Evolutionary conservation across 257 asterid genomes (phyloP).

Genomic region (Gardenia jasminoides): DNA sequence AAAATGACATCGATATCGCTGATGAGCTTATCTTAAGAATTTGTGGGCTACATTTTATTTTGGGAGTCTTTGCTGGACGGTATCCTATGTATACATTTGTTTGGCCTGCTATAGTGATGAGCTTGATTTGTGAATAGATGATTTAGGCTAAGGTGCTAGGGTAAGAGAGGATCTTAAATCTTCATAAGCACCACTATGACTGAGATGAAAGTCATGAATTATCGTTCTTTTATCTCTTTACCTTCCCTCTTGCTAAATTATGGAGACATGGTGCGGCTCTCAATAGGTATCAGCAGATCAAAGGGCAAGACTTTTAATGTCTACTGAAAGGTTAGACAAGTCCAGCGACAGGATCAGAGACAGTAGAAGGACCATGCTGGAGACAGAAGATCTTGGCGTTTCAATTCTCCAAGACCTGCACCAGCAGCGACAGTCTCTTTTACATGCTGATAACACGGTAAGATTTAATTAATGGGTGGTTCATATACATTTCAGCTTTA

Average conservation of each 20-base stretch:
- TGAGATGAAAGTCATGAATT: background rate
- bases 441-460: slow-evolving; percentile 71
- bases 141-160: background rate
- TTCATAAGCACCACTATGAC: background rate
- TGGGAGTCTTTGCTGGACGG: background rate
- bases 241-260: background rate
- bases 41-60: background rate
- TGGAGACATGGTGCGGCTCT: slow-evolving; percentile 8
- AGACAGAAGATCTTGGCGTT: slow-evolving; percentile 92
- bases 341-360: slow-evolving; percentile 70
- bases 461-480: background rate
- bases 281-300: slow-evolving; percentile 73
- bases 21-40: background rate
- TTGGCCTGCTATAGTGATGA: background rate
- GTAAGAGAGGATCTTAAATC: background rate
- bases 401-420: slow-evolving; percentile 83
- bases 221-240: background rate
- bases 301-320: slow-evolving; percentile 54
- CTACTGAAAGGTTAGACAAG: slow-evolving; percentile 58
- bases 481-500: background rate
- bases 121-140: background rate
- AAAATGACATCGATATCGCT: background rate
- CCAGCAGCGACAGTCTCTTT: slow-evolving; percentile 76
- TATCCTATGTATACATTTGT: background rate
- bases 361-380: slow-evolving; percentile 77